These are phyloP conservation scores for Hyaloperonospora arabidopsidis DNA, from an alignment of 352 stramenopile genomes.

Conservation along the genomic window DNA sequence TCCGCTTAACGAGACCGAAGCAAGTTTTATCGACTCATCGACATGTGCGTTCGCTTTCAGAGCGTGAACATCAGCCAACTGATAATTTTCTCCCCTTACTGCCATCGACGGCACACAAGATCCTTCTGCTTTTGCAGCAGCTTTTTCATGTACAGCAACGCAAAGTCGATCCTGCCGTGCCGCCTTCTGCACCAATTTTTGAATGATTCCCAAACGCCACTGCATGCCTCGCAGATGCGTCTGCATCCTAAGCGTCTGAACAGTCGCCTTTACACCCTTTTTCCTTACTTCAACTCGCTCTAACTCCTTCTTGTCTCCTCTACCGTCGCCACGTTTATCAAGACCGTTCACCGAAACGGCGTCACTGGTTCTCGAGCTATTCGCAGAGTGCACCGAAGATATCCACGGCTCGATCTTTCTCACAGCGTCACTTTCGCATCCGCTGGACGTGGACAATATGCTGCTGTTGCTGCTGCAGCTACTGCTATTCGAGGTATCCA, in stretches of 20 bases:
- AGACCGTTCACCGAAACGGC: slow-evolving; percentile 1
- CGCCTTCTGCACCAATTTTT: slow-evolving; percentile 17
- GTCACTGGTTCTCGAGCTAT: slow-evolving; percentile 16
- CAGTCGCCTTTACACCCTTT: neutral
- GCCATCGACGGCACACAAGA: neutral
- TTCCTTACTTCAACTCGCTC: neutral
- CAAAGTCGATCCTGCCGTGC: neutral
- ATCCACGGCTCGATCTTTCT: slow-evolving; percentile 14
- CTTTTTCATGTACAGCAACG: neutral
- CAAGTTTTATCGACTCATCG: neutral
- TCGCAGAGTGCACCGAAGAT: slow-evolving; percentile 11
- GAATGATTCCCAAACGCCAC: slow-evolving; percentile 14
- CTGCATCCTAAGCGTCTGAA: slow-evolving; percentile 9
- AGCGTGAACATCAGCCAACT: neutral
- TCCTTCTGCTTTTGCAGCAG: neutral
- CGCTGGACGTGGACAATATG: no score
- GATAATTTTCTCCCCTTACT: neutral
- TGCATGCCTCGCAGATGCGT: slow-evolving; percentile 22
- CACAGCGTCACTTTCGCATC: neutral
- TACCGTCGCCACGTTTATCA: neutral
- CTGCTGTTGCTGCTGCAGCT: slow-evolving; percentile 5
- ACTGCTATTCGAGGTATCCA: slow-evolving; percentile 10
- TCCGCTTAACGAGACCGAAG: neutral
- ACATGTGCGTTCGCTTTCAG: neutral
- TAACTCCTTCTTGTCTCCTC: neutral